Evolutionary conservation across 1,284 basidiomycete species (phyloP).

Genomic region (Ceratobasidium sp.): DNA sequence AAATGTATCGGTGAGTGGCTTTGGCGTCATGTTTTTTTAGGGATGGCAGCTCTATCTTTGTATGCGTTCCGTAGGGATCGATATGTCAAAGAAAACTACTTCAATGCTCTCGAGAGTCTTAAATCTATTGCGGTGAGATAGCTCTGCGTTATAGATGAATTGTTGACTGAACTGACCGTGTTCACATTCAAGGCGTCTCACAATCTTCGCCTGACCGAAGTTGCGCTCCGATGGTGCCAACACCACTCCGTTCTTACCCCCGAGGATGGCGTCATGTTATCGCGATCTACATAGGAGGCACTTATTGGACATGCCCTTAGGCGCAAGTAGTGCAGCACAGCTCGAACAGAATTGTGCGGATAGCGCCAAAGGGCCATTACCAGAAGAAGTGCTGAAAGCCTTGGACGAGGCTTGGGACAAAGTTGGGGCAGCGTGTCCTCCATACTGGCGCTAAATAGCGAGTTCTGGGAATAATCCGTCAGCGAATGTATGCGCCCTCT

Average conservation of each 20-base stretch:
- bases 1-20: conserved; percentile 57
- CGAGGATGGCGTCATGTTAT: conserved; percentile 61
- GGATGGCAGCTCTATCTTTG: background rate
- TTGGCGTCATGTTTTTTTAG: background rate
- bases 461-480: too few species aligned
- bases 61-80: conserved; percentile 49
- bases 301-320: background rate
- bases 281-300: too few species aligned
- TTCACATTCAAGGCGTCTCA: conserved; percentile 49
- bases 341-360: conserved; percentile 58
- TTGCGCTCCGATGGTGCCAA: conserved; percentile 63
- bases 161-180: background rate
- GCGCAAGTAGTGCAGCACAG: conserved; percentile 60
- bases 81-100: conserved; percentile 64
- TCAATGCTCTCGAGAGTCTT: conserved; percentile 63
- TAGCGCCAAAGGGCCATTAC: conserved; percentile 65
- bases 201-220: conserved; percentile 60
- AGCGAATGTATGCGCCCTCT: conserved; percentile 3
- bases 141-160: background rate
- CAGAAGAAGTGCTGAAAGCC: conserved; percentile 64
- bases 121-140: conserved; percentile 58
- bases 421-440: conserved; percentile 62
- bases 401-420: conserved; percentile 66
- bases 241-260: conserved; percentile 64
- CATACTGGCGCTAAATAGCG: conserved; percentile 64